A percentile compares a stretch with the other conserved stretches of the same genome.
Conservation (phyloP, 1,284 basidiomycete genomes). For the Microbotryum silenes-acaulis region DNA sequence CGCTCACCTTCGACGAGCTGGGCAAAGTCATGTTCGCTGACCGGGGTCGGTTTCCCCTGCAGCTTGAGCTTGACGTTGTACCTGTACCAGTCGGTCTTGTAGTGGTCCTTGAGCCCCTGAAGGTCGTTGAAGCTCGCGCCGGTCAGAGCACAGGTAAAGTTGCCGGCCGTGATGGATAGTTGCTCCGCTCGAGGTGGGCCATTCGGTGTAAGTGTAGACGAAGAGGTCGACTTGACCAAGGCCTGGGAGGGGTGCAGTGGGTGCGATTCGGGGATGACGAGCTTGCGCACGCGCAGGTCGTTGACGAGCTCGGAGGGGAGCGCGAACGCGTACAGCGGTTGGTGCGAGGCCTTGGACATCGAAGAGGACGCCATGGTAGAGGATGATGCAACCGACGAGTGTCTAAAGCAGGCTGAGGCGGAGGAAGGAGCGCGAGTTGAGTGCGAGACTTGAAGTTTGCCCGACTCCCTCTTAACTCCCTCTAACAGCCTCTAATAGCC, state of each 20-base stretch:
- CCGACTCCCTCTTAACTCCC: no score
- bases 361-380: background rate
- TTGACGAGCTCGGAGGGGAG: slow-evolving; percentile 37
- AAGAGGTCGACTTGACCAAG: background rate
- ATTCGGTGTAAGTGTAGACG: background rate
- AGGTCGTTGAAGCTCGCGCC: slow-evolving; percentile 63
- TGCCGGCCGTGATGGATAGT: slow-evolving; percentile 1
- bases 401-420: background rate
- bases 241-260: slow-evolving; percentile 16
- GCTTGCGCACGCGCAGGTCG: slow-evolving; percentile 35
- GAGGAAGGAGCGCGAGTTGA: no score
- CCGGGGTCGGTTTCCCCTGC: slow-evolving; percentile 48
- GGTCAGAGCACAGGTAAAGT: slow-evolving; percentile 31
- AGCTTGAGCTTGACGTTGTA: slow-evolving; percentile 87
- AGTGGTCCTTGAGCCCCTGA: slow-evolving; percentile 77
- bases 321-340: slow-evolving; percentile 38
- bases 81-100: slow-evolving; percentile 93
- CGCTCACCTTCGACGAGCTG: slow-evolving; percentile 66
- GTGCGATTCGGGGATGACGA: slow-evolving; percentile 26
- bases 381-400: background rate
- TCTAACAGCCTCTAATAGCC: no score
- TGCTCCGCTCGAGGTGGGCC: slow-evolving; percentile 3
- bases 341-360: background rate
- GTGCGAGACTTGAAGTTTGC: no score
- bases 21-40: slow-evolving; percentile 63